Conservation (phyloP, 108 stramenopile genomes). For the Nannochloropsis granulata region DNA sequence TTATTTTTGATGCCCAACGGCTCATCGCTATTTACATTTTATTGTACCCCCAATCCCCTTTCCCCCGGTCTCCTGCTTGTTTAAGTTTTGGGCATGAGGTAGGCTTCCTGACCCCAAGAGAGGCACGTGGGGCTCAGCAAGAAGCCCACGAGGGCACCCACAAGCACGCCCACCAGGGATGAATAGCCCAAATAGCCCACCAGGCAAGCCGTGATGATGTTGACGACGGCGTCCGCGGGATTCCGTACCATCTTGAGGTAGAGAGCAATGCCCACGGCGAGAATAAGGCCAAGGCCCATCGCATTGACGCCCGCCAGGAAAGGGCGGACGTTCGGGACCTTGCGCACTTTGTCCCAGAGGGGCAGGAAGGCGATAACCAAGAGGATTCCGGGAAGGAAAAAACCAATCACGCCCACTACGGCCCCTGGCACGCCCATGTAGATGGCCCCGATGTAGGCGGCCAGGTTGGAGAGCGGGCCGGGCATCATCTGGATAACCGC, state of each 20-base stretch:
- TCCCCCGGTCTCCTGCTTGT: too few species aligned
- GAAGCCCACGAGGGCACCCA: neutral
- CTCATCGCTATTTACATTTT: too few species aligned
- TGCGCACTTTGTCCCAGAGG: constrained; percentile 71
- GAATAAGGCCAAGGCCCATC: constrained; percentile 64
- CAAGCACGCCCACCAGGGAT: neutral
- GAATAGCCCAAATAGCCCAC: neutral
- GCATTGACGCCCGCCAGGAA: constrained; percentile 62
- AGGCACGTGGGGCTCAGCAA: neutral
- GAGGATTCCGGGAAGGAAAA: constrained; percentile 74
- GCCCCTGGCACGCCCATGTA: constrained; percentile 66
- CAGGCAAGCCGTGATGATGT: neutral
- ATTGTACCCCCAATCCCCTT: too few species aligned
- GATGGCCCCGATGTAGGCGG: constrained; percentile 70
- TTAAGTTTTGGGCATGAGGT: neutral
- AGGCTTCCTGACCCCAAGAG: neutral
- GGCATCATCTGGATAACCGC: constrained; percentile 58
- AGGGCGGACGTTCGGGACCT: constrained; percentile 52
- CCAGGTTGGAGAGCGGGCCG: constrained; percentile 71
- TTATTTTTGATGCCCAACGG: too few species aligned
- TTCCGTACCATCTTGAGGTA: constrained; percentile 10
- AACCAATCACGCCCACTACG: constrained; percentile 55
- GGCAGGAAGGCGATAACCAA: constrained; percentile 79
- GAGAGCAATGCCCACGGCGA: constrained; percentile 62
- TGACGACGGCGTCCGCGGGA: neutral